phyloP scores from a whole-genome alignment of 495 filamentous ascomycete genomes.

The Annulohypoxylon bovei region DNA sequence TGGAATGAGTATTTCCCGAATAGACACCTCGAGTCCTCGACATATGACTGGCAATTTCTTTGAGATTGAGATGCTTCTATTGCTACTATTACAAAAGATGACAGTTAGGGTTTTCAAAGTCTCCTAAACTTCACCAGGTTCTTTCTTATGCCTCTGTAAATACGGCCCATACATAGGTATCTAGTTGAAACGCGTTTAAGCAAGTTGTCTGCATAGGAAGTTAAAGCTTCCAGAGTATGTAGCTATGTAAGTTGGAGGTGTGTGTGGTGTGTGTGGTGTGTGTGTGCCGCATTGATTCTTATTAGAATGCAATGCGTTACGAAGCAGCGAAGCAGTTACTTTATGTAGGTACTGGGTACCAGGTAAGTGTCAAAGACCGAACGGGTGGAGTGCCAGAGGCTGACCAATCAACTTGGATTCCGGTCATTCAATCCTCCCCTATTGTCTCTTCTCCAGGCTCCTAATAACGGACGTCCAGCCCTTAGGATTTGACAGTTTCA shows the following conservation, averaged over 20 bases:
- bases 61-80: neutral
- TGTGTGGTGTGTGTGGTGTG: neutral
- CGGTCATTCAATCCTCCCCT: neutral
- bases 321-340: too few relatives aligned
- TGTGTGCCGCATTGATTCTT: conserved; percentile 19
- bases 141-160: conserved; percentile 9
- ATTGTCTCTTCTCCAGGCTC: neutral
- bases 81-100: neutral
- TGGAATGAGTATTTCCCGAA: neutral
- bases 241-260: neutral
- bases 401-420: conserved; percentile 33
- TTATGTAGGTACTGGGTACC: conserved; percentile 19
- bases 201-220: neutral
- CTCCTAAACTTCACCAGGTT: neutral
- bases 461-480: conserved; percentile 8
- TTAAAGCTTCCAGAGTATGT: conserved; percentile 1
- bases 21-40: neutral
- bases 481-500: conserved; percentile 2
- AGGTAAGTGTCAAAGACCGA: conserved; percentile 5
- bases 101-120: neutral
- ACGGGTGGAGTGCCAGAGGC: conserved; percentile 14
- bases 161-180: neutral
- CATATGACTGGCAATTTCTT: conserved; percentile 1
- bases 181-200: conserved; percentile 1
- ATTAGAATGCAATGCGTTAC: conserved; percentile 1